Conservation (phyloP, 1,284 basidiomycete genomes). For the Cystobasidium pallidum region DNA sequence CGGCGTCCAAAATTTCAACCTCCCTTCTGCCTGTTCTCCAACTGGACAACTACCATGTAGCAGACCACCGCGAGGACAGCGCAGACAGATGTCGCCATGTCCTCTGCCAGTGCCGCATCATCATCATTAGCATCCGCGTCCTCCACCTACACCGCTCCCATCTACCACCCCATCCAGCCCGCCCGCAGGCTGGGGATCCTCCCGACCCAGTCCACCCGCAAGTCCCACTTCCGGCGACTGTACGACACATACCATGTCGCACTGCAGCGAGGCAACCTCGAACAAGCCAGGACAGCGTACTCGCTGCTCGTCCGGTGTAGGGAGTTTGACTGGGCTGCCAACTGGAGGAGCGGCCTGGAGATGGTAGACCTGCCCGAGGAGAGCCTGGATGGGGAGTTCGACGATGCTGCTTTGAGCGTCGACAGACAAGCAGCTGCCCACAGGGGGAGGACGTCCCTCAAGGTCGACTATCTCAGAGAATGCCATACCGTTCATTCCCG, state of each 20-base stretch:
- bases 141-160: slow-evolving; percentile 9
- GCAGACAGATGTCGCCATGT: background rate
- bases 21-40: background rate
- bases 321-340: slow-evolving; percentile 39
- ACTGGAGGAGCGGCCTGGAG: slow-evolving; percentile 35
- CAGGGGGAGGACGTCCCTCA: background rate
- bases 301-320: slow-evolving; percentile 64
- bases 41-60: background rate
- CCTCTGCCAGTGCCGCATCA: background rate
- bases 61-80: background rate
- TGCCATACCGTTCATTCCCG: slow-evolving; percentile 35
- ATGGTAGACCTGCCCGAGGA: slow-evolving; percentile 28
- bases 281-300: slow-evolving; percentile 74
- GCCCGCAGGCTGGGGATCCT: background rate
- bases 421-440: background rate
- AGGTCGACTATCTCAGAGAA: slow-evolving; percentile 38
- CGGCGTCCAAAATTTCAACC: background rate
- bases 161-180: slow-evolving; percentile 29
- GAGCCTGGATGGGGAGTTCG: background rate
- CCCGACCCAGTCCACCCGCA: slow-evolving; percentile 58
- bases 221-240: slow-evolving; percentile 70
- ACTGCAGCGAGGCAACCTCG: slow-evolving; percentile 69
- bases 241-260: slow-evolving; percentile 74
- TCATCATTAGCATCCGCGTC: too few species aligned
- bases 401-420: background rate